A percentile compares a stretch with the other conserved stretches of the same genome.
Evolutionary conservation across 257 asterid species (phyloP).

Genomic region (Solanum appendiculatum): DNA sequence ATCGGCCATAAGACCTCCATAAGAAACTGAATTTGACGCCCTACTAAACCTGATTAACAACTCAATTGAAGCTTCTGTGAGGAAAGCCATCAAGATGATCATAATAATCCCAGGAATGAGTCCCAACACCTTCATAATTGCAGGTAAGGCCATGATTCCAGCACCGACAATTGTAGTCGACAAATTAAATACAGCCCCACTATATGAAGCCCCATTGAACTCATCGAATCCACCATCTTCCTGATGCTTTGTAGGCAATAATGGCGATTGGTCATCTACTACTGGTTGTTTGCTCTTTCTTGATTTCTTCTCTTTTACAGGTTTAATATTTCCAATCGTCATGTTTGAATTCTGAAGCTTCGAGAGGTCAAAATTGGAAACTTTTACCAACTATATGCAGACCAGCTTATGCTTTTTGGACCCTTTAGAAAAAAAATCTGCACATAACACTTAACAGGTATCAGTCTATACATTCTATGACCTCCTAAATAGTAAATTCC

Average conservation of each 20-base stretch:
- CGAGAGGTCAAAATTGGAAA: not conserved
- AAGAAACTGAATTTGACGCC: constrained; percentile 53
- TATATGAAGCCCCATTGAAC: constrained; percentile 78
- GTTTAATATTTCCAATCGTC: constrained; percentile 33
- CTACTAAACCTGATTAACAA: constrained; percentile 62
- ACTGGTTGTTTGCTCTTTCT: constrained; percentile 36
- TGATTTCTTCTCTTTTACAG: constrained; percentile 27
- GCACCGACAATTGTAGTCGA: constrained; percentile 85
- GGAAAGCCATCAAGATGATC: constrained; percentile 72
- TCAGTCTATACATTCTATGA: not conserved
- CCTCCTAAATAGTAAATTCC: not conserved
- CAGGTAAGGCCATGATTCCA: constrained; percentile 88
- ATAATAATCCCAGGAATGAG: constrained; percentile 49
- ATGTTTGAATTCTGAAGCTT: constrained; percentile 14
- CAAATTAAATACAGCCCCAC: constrained; percentile 79
- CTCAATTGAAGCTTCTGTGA: constrained; percentile 72
- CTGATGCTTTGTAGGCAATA: constrained; percentile 51
- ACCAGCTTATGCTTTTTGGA: not conserved
- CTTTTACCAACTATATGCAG: not conserved
- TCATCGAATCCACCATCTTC: constrained; percentile 52
- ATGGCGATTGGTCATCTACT: constrained; percentile 53
- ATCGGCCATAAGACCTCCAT: constrained; percentile 77
- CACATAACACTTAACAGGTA: constrained; percentile 8
- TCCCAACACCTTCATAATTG: constrained; percentile 76
- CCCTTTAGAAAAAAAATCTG: constrained; percentile 20